phyloP scores from a whole-genome alignment of 176 grass and related monocot genomes.

The Chrysopogon serrulatus region DNA sequence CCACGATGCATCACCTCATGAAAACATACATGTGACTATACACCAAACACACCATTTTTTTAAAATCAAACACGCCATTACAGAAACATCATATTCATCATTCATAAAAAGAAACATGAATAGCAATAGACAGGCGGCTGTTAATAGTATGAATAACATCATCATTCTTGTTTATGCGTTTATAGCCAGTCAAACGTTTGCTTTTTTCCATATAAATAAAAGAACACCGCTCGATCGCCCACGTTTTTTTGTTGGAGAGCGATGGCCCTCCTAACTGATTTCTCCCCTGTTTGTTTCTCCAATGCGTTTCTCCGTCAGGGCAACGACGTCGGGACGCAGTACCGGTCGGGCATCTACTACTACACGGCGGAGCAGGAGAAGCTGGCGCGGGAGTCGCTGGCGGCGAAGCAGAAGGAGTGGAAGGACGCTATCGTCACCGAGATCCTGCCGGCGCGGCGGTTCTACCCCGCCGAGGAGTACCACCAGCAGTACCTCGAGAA shows the following conservation, averaged over 20 bases:
- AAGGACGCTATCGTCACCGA: slow-evolving; percentile 70
- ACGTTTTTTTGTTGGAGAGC: neutral
- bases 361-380: slow-evolving; percentile 74
- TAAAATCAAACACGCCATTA: no score
- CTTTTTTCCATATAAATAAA: no score
- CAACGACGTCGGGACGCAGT: slow-evolving; percentile 87
- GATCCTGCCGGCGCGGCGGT: slow-evolving; percentile 68
- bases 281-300: neutral
- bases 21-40: no score
- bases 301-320: slow-evolving; percentile 19
- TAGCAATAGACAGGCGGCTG: neutral
- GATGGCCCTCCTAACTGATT: neutral
- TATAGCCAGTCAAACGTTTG: no score
- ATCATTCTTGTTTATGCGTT: neutral
- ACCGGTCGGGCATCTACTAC: slow-evolving; percentile 96
- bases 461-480: slow-evolving; percentile 80
- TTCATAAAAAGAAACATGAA: neutral
- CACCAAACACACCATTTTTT: no score
- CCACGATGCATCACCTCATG: no score
- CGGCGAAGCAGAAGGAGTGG: slow-evolving; percentile 54
- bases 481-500: slow-evolving; percentile 95
- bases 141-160: neutral
- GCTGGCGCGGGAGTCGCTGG: slow-evolving; percentile 49
- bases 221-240: no score
- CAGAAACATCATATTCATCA: neutral